Evolutionary conservation across 2,329 filamentous ascomycete genomes (phyloP).

Genomic region (Colletotrichum endophyticum): DNA sequence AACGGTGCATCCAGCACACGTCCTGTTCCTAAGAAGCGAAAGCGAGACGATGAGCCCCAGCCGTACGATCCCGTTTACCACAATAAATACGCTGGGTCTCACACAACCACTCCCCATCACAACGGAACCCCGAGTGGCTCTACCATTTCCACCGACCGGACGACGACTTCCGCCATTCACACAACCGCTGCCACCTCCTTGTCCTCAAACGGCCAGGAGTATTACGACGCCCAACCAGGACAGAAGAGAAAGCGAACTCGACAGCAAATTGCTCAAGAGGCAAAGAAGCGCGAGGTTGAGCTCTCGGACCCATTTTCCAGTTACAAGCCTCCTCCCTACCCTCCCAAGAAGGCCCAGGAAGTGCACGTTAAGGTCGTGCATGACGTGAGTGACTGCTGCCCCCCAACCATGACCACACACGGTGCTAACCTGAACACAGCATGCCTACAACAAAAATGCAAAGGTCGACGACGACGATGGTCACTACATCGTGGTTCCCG

Average conservation of each 20-base stretch:
- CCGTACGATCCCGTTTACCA: conserved; percentile 77
- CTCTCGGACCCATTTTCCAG: conserved; percentile 74
- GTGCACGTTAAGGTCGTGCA: conserved; percentile 67
- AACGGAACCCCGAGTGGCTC: conserved; percentile 70
- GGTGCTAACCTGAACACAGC: conserved; percentile 29
- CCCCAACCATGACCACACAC: neutral
- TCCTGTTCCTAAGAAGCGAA: conserved; percentile 76
- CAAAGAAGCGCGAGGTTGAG: conserved; percentile 78
- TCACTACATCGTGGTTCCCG: conserved; percentile 92
- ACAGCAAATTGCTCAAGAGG: conserved; percentile 81
- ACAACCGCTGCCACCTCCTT: conserved; percentile 89
- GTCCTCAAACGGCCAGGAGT: conserved; percentile 66
- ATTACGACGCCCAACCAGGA: conserved; percentile 70
- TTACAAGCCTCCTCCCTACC: conserved; percentile 87
- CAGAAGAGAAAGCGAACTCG: conserved; percentile 91
- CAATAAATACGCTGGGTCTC: conserved; percentile 69
- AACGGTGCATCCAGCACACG: conserved; percentile 35
- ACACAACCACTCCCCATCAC: conserved; percentile 74
- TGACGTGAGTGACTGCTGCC: conserved; percentile 58
- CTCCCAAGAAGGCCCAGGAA: conserved; percentile 87
- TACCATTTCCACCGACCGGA: conserved; percentile 82
- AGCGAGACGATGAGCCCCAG: conserved; percentile 61
- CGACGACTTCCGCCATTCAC: conserved; percentile 73
- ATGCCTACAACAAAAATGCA: conserved; percentile 57
- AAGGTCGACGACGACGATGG: conserved; percentile 97